Evolutionary conservation across 2,329 filamentous ascomycete genomes (phyloP).

Genomic region (Stylonectria norvegica): DNA sequence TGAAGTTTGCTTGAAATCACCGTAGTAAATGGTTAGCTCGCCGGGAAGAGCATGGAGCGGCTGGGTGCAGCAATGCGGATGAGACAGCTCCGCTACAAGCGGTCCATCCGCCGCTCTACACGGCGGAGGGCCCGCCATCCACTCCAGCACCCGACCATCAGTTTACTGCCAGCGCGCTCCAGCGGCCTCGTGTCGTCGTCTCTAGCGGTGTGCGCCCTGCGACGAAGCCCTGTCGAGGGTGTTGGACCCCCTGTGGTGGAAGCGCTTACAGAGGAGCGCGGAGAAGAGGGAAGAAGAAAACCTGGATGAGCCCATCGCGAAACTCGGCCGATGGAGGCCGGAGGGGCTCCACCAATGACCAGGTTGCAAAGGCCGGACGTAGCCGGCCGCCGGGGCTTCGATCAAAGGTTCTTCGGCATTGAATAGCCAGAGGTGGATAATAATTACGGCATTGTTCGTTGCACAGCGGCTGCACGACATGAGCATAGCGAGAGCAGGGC

Average conservation of each 20-base stretch:
- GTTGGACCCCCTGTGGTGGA: constrained; percentile 11
- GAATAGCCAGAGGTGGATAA: constrained; percentile 2
- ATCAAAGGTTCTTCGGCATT: constrained; percentile 2
- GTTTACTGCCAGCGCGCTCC: constrained; percentile 2
- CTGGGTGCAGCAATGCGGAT: constrained; percentile 3
- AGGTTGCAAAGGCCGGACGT: constrained; percentile 1
- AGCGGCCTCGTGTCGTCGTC: constrained; percentile 2
- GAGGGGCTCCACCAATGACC: constrained; percentile 6
- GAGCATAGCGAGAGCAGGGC: too few relatives aligned
- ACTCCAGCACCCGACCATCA: too few relatives aligned
- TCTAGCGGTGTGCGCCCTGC: constrained; percentile 16
- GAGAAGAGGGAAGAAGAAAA: constrained; percentile 8
- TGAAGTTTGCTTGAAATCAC: too few relatives aligned
- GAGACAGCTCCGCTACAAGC: too few relatives aligned
- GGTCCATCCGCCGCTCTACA: too few relatives aligned
- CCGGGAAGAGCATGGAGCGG: too few relatives aligned
- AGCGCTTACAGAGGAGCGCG: constrained; percentile 6
- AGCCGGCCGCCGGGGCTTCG: background rate
- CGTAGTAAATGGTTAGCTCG: too few relatives aligned
- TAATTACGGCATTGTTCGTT: too few relatives aligned
- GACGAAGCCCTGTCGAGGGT: constrained; percentile 8
- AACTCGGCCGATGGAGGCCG: constrained; percentile 22
- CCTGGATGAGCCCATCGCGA: constrained; percentile 12
- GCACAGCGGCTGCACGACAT: too few relatives aligned
- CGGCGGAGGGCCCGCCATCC: too few relatives aligned